Evolutionary conservation across 768 basidiomycete species (phyloP).

Genomic region (Tulasnella sp.): DNA sequence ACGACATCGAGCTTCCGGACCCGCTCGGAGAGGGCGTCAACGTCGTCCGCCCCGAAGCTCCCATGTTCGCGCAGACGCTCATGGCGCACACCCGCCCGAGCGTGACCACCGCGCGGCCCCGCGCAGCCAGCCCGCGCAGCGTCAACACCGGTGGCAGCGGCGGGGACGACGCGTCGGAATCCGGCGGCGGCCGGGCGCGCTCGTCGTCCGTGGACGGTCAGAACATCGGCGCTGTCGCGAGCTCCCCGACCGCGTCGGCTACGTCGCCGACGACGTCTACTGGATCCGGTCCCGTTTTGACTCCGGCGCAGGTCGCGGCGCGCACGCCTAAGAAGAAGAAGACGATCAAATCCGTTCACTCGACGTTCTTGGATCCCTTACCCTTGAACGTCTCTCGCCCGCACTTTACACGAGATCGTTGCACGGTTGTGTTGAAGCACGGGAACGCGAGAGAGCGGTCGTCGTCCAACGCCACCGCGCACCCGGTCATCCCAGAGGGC

Average conservation of each 20-base stretch:
- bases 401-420: constrained; percentile 86
- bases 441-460: constrained; percentile 64
- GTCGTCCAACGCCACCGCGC: constrained; percentile 10
- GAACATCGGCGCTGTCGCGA: constrained; percentile 44
- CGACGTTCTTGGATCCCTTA: constrained; percentile 58
- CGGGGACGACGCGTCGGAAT: background rate
- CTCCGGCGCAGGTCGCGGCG: constrained; percentile 35
- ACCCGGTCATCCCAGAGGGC: constrained; percentile 49
- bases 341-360: constrained; percentile 27
- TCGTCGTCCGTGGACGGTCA: constrained; percentile 54
- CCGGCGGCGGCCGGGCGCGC: background rate
- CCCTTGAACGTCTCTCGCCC: constrained; percentile 74
- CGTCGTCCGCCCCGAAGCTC: constrained; percentile 65
- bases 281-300: constrained; percentile 33
- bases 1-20: constrained; percentile 61
- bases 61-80: constrained; percentile 33
- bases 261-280: constrained; percentile 39
- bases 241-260: constrained; percentile 46
- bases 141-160: background rate
- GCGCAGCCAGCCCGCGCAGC: background rate
- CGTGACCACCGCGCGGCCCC: background rate
- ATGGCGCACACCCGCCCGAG: constrained; percentile 14
- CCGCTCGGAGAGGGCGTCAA: constrained; percentile 92
- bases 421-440: constrained; percentile 86
- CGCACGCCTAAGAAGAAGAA: constrained; percentile 39